Evolutionary conservation across 768 basidiomycete species (phyloP).

Genomic region (Punctularia strigosozonata): DNA sequence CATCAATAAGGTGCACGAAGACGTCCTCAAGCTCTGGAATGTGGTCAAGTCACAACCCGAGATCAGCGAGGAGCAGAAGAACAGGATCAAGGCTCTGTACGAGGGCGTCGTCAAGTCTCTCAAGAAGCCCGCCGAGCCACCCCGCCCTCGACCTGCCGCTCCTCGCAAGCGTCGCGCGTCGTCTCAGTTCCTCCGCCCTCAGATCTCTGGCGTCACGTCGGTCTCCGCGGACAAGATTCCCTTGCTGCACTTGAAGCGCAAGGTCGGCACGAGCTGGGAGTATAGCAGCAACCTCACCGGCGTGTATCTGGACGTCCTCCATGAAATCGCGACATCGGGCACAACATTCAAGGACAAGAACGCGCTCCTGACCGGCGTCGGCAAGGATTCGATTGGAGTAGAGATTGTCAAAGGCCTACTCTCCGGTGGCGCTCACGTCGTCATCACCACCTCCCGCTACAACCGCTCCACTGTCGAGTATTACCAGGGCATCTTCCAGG

Average conservation of each 20-base stretch:
- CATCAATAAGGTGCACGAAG: conserved; percentile 95
- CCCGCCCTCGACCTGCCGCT: conserved; percentile 35
- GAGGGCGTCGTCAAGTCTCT: conserved; percentile 94
- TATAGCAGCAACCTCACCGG: conserved; percentile 95
- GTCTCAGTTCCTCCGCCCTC: conserved; percentile 93
- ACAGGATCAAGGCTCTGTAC: conserved; percentile 87
- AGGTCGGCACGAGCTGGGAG: conserved; percentile 90
- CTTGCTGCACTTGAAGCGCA: conserved; percentile 92
- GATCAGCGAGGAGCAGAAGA: conserved; percentile 95
- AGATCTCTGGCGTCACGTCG: conserved; percentile 56
- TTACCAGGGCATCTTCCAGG: conserved; percentile 97
- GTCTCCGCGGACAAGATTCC: conserved; percentile 87
- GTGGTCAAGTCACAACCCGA: conserved; percentile 95
- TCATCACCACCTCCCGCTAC: conserved; percentile 97
- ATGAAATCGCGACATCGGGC: conserved; percentile 97
- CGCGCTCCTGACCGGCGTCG: conserved; percentile 93
- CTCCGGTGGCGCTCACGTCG: conserved; percentile 91
- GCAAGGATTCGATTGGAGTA: conserved; percentile 95
- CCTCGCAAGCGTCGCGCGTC: conserved; percentile 78
- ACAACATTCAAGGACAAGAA: conserved; percentile 99
- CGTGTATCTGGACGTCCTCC: conserved; percentile 91
- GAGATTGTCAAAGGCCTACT: conserved; percentile 96
- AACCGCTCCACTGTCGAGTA: conserved; percentile 93
- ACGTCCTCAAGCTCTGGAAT: conserved; percentile 94
- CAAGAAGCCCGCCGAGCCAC: conserved; percentile 64